A percentile compares a stretch with the other conserved stretches of the same genome.
Conservation (phyloP, 495 filamentous ascomycete species). For the Penicillium desertorum region DNA sequence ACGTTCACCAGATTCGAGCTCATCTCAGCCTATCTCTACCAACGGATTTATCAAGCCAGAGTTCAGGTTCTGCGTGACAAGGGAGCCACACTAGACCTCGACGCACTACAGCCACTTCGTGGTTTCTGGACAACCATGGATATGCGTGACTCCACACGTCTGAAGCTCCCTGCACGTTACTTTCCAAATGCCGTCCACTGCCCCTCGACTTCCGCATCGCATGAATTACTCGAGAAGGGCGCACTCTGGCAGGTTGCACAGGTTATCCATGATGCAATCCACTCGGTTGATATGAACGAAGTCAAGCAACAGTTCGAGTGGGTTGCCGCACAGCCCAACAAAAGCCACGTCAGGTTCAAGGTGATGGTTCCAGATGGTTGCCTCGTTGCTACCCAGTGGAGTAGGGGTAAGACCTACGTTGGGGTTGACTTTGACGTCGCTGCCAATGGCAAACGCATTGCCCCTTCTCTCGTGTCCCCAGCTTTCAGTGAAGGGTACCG, state of each 20-base stretch:
- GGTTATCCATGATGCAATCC: neutral
- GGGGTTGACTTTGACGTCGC: constrained; percentile 1
- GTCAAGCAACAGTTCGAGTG: constrained; percentile 1
- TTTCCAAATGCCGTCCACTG: constrained; percentile 13
- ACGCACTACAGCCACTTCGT: neutral
- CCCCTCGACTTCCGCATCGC: neutral
- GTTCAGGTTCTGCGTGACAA: neutral
- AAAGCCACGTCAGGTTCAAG: neutral
- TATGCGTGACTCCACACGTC: constrained; percentile 4
- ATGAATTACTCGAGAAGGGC: neutral
- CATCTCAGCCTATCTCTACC: constrained; percentile 1
- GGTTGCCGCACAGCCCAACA: constrained; percentile 5
- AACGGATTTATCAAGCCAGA: neutral
- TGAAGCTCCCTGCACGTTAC: constrained; percentile 3
- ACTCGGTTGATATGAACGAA: neutral
- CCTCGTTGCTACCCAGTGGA: neutral
- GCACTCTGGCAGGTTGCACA: neutral
- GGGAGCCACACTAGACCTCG: neutral
- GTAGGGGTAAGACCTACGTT: neutral
- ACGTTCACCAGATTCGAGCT: constrained; percentile 4
- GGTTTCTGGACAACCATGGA: constrained; percentile 7
- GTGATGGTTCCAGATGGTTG: neutral
- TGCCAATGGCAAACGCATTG: neutral
- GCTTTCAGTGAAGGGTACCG: neutral
- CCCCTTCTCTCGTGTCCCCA: neutral